These are phyloP conservation scores for Ceratobasidium sp. DNA, from an alignment of 1,284 basidiomycete species.

Conservation along the genomic window DNA sequence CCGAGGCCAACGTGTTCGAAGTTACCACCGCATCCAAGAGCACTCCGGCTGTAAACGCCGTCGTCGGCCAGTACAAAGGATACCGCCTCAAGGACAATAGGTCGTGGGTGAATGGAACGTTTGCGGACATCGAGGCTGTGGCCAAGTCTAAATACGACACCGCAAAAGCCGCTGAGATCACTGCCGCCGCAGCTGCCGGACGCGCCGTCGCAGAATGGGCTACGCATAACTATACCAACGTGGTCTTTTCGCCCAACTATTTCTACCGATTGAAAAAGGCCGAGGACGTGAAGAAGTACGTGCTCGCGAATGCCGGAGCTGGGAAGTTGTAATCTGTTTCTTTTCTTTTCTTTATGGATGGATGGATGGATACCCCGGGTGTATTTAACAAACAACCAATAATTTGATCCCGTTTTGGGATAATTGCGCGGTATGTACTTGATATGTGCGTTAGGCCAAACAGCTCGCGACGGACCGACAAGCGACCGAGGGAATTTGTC, in stretches of 20 bases:
- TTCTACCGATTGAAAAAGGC: conserved; percentile 41
- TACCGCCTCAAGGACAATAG: conserved; percentile 43
- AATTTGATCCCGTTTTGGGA: conserved; percentile 28
- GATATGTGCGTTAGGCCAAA: not conserved
- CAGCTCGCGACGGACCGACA: conserved; percentile 16
- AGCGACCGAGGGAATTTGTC: conserved; percentile 35
- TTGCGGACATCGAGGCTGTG: conserved; percentile 43
- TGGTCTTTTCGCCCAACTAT: conserved; percentile 30
- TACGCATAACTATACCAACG: conserved; percentile 35
- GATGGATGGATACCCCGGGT: conserved; percentile 18
- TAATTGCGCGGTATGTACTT: conserved; percentile 1
- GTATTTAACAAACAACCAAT: conserved; percentile 15
- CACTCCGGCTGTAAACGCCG: conserved; percentile 30
- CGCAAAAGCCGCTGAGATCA: conserved; percentile 42
- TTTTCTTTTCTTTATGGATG: not conserved
- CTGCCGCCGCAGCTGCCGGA: conserved; percentile 44
- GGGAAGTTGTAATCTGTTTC: conserved; percentile 38
- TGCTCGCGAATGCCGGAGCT: conserved; percentile 41
- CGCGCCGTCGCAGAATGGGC: conserved; percentile 44
- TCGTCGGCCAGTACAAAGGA: conserved; percentile 41
- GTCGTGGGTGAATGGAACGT: conserved; percentile 40
- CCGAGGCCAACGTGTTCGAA: conserved; percentile 44
- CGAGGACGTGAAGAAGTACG: conserved; percentile 42
- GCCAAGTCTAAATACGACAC: conserved; percentile 45
- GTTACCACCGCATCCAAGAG: conserved; percentile 14